Conservation (phyloP, 2,329 filamentous ascomycete species). For the Ophiocordyceps unilateralis region DNA sequence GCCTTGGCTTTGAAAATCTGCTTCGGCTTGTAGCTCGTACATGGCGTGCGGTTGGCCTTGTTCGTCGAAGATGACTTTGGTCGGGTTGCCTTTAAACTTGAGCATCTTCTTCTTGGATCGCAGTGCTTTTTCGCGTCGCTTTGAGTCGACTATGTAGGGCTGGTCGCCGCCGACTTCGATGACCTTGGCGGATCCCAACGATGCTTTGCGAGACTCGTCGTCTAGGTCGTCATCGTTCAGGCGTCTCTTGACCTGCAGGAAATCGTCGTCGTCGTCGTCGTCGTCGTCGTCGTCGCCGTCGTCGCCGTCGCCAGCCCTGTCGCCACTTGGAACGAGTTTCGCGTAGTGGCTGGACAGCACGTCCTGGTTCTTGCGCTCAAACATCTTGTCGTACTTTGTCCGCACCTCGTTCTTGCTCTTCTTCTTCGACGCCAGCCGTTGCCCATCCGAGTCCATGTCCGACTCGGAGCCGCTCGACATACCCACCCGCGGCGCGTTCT, state of each 20-base stretch:
- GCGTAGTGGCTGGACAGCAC: conserved; percentile 87
- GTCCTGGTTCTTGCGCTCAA: conserved; percentile 90
- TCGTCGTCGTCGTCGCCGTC: conserved; percentile 10
- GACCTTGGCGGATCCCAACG: conserved; percentile 31
- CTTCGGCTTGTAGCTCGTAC: conserved; percentile 79
- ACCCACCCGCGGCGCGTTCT: conserved; percentile 63
- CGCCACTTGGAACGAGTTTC: conserved; percentile 53
- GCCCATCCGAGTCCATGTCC: conserved; percentile 33
- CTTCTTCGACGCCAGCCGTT: conserved; percentile 39
- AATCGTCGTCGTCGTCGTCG: conserved; percentile 57
- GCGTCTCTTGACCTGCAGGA: conserved; percentile 79
- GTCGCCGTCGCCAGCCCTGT: conserved; percentile 1
- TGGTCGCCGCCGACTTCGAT: conserved; percentile 54
- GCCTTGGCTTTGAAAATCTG: conserved; percentile 59
- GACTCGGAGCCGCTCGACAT: conserved; percentile 45
- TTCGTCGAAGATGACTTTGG: conserved; percentile 81
- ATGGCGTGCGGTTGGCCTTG: conserved; percentile 71
- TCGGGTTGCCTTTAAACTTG: conserved; percentile 75
- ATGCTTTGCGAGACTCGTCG: conserved; percentile 27
- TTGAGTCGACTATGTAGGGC: conserved; percentile 75
- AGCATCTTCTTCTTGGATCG: conserved; percentile 87
- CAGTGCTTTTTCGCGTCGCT: conserved; percentile 88
- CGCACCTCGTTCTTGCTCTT: conserved; percentile 58
- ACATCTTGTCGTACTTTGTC: conserved; percentile 97
- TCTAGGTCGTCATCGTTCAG: conserved; percentile 52